Evolutionary conservation across 306 rosid genomes (phyloP).

Genomic region (Senna tora): DNA sequence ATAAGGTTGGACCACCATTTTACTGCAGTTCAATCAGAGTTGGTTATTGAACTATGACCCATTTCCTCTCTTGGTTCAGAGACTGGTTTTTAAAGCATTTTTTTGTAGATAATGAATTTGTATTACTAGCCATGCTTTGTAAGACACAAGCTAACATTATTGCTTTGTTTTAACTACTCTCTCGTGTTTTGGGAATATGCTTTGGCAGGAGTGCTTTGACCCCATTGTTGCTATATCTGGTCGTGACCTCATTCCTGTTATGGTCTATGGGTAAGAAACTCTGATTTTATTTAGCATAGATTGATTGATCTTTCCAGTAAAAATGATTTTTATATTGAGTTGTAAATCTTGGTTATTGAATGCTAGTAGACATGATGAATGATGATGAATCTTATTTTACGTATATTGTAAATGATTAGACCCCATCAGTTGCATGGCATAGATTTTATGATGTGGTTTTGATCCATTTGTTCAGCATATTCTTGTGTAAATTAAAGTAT

Average conservation of each 20-base stretch:
- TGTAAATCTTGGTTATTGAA: too few relatives aligned
- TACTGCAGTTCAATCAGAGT: too few relatives aligned
- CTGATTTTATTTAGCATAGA: slow-evolving; percentile 19
- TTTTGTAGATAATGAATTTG: neutral
- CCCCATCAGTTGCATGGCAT: neutral
- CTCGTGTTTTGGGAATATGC: slow-evolving; percentile 30
- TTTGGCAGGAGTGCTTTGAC: slow-evolving; percentile 94
- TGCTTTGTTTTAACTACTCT: slow-evolving; percentile 3
- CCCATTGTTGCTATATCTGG: slow-evolving; percentile 96
- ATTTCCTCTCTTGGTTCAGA: too few relatives aligned
- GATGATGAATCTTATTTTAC: too few relatives aligned
- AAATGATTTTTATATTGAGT: too few relatives aligned
- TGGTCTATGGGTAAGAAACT: slow-evolving; percentile 92
- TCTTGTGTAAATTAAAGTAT: slow-evolving; percentile 7
- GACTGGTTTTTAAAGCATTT: too few relatives aligned
- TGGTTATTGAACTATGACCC: too few relatives aligned
- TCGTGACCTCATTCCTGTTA: slow-evolving; percentile 96
- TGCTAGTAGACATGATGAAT: too few relatives aligned
- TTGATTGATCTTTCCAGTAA: neutral
- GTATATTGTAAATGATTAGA: too few relatives aligned
- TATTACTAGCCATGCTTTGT: neutral
- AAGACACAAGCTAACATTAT: neutral
- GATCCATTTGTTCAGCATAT: neutral
- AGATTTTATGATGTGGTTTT: neutral
- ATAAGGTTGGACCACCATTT: too few relatives aligned